Evolutionary conservation across 2,329 filamentous ascomycete genomes (phyloP), one percentile per base, ranked within the genome.

Genomic region (Colletotrichum lindemuthianum): DNA sequence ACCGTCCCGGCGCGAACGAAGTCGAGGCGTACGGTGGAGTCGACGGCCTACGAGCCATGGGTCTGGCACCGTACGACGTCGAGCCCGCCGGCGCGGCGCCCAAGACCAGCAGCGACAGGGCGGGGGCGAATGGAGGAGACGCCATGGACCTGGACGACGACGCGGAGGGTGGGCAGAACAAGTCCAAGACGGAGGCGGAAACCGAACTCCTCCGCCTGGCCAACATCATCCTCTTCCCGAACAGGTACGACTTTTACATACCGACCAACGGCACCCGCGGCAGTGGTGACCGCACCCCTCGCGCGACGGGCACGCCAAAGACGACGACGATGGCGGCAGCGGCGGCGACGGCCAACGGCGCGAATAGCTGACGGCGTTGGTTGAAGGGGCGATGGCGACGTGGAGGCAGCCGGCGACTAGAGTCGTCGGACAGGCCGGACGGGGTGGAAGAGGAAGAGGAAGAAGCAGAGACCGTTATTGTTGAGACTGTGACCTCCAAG

Each of bases 211-310:
- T 86, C 11, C 74, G 82, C 41, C 74, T 86, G 41, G 84, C 84
- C 24, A 87, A 86, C 70, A 84, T 84, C 58, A 86, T 87, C 56
- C 72, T 86, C 34, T 86, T 86, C 67, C 84, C 84, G n/a, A 59
- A 51, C 45, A 64, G 66, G 15, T 68, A 68, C 49, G 66, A 68
- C 60, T 68, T 68, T 59, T 68, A 68, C 41, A 68, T 68, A 6
- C 66, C 66, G 9, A 52, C 52, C 7, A 63, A 51, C 41, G 66
- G 66, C 43, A 58, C 55, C 3, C 40, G 47, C 13, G 33, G 59
- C 48, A 55, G 64, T 65, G 66, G 66, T 39, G 64, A 68, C 53
- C 66, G 66, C n/a, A 68, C 66, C 8, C 66, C 66, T 7, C 59
- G 65, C 13, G 58, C 56, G 8, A 41, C 34, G 15, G 64, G 50